Evolutionary conservation across 1,284 basidiomycete species (phyloP).

Genomic region (Naganishia sp.): DNA sequence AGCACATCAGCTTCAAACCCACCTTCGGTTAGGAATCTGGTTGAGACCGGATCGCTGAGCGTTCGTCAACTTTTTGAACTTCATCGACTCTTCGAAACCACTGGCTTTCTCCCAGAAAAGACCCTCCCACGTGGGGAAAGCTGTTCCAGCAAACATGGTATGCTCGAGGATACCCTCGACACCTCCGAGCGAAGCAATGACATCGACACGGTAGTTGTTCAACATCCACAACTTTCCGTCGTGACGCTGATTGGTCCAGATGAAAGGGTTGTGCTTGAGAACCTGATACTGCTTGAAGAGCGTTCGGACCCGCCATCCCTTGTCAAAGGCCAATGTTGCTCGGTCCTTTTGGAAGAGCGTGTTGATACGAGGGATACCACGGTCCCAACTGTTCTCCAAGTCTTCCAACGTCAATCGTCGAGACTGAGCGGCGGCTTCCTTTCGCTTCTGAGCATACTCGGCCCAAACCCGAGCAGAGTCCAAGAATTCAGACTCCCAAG

Average conservation of each 20-base stretch:
- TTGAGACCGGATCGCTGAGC: conserved; percentile 94
- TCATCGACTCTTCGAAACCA: conserved; percentile 95
- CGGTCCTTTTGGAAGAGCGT: conserved; percentile 98
- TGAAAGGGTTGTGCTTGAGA: conserved; percentile 92
- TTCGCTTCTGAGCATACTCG: conserved; percentile 99
- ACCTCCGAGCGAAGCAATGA: conserved; percentile 97
- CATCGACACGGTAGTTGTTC: conserved; percentile 98
- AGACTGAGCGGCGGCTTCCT: conserved; percentile 97
- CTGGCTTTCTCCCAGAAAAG: conserved; percentile 94
- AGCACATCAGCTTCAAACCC: background rate
- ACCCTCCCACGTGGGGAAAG: conserved; percentile 58
- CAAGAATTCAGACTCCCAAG: conserved; percentile 98
- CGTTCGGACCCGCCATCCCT: conserved; percentile 91
- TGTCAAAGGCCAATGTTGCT: conserved; percentile 95
- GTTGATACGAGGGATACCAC: conserved; percentile 70
- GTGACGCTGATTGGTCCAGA: conserved; percentile 97
- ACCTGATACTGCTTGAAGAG: conserved; percentile 98
- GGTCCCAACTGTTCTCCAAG: conserved; percentile 85
- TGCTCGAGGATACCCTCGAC: conserved; percentile 91
- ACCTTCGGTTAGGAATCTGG: conserved; percentile 91
- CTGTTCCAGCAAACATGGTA: conserved; percentile 85
- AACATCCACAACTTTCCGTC: conserved; percentile 98
- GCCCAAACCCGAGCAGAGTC: conserved; percentile 99
- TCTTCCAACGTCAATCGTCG: conserved; percentile 94
- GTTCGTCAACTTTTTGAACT: conserved; percentile 90